Conservation (phyloP, 768 basidiomycete species). For the Macrocybe gigantea region DNA sequence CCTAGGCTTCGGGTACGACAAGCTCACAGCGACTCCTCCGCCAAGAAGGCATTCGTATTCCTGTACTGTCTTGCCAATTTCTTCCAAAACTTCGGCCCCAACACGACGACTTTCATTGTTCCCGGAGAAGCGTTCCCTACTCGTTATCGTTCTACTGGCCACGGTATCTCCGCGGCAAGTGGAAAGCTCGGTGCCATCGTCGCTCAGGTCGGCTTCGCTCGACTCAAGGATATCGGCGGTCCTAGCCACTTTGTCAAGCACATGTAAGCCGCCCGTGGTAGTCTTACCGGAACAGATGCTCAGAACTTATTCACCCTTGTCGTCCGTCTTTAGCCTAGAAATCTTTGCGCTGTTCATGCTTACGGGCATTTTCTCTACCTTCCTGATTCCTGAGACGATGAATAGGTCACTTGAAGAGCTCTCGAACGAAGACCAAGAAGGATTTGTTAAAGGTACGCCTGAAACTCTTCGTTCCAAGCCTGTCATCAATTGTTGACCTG, state of each 20-base stretch:
- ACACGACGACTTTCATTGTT: constrained; percentile 74
- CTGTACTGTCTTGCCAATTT: constrained; percentile 85
- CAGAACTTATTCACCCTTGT: constrained; percentile 3
- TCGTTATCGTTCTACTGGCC: constrained; percentile 79
- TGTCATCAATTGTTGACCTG: too few relatives aligned
- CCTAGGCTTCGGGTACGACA: constrained; percentile 61
- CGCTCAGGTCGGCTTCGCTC: constrained; percentile 72
- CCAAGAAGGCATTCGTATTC: constrained; percentile 64
- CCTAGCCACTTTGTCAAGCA: constrained; percentile 55
- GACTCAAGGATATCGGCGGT: constrained; percentile 65
- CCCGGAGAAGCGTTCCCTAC: constrained; percentile 87
- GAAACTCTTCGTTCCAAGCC: not conserved
- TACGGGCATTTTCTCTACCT: constrained; percentile 76
- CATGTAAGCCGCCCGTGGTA: constrained; percentile 44
- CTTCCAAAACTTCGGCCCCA: constrained; percentile 88
- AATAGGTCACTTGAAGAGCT: constrained; percentile 59
- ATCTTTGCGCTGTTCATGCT: constrained; percentile 86
- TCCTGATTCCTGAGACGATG: constrained; percentile 79
- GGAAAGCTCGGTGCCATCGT: constrained; percentile 84
- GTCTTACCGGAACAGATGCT: not conserved
- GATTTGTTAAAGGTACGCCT: constrained; percentile 40
- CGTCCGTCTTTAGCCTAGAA: constrained; percentile 42
- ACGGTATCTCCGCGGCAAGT: constrained; percentile 78
- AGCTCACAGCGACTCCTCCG: constrained; percentile 35
- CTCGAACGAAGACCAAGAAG: constrained; percentile 64